phyloP scores from a whole-genome alignment of 2,329 filamentous ascomycete genomes.

The Aspergillus quadrilineatus region DNA sequence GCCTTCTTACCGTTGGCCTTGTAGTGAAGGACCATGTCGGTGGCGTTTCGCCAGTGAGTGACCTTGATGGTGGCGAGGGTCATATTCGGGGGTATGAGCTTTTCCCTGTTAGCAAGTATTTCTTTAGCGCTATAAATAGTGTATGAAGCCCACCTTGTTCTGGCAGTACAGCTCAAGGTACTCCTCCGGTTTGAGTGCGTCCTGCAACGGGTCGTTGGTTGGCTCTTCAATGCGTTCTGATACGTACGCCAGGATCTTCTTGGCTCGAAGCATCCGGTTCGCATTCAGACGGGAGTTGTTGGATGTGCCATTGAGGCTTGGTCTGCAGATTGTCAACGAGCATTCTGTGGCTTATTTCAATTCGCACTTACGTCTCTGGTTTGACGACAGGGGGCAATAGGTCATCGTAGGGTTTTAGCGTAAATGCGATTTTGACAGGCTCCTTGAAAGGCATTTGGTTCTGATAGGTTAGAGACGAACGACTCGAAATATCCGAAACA shows the following conservation, averaged over 20 bases:
- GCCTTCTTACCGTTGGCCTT: constrained; percentile 81
- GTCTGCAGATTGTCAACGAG: constrained; percentile 19
- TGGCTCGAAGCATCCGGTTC: constrained; percentile 92
- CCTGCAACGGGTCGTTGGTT: constrained; percentile 57
- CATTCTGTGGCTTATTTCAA: not conserved
- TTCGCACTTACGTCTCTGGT: constrained; percentile 60
- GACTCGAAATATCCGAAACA: not conserved
- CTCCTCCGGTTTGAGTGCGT: constrained; percentile 75
- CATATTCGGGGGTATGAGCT: constrained; percentile 70
- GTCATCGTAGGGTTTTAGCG: constrained; percentile 78
- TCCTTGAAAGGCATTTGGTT: constrained; percentile 84
- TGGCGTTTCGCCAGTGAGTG: constrained; percentile 93
- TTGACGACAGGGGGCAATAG: constrained; percentile 71
- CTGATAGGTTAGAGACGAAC: constrained; percentile 38
- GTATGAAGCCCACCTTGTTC: constrained; percentile 66
- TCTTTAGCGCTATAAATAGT: not conserved
- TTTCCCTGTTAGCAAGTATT: constrained; percentile 6
- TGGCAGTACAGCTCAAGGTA: constrained; percentile 96
- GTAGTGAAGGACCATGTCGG: constrained; percentile 87
- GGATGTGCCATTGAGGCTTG: constrained; percentile 25
- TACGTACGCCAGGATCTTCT: constrained; percentile 90
- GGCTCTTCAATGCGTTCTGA: constrained; percentile 83
- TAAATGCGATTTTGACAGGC: constrained; percentile 93
- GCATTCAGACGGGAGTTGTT: constrained; percentile 89
- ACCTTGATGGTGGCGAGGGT: constrained; percentile 89